A percentile compares a stretch with the other conserved stretches of the same genome.
These are phyloP conservation scores for Cyberlindnera galapagoensis DNA, from an alignment of 805 yeast species.

Conservation along the genomic window DNA sequence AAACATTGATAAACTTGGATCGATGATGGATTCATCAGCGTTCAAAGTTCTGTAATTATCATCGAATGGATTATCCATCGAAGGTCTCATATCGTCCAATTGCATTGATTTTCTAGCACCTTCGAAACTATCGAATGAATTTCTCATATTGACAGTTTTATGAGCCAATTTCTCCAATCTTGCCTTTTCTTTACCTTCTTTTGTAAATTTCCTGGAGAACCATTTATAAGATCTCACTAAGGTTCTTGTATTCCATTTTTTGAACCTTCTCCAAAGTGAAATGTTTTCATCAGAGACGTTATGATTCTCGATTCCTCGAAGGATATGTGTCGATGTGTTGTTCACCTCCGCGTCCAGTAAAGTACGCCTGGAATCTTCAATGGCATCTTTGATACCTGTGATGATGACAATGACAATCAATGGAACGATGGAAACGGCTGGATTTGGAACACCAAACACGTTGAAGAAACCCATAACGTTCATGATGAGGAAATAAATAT, in stretches of 20 bases:
- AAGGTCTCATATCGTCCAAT: slow-evolving; percentile 23
- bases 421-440: slow-evolving; percentile 71
- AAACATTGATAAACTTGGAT: slow-evolving; percentile 48
- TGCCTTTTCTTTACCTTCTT: slow-evolving; percentile 31
- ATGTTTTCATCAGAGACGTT: slow-evolving; percentile 61
- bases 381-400: slow-evolving; percentile 74
- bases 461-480: slow-evolving; percentile 73
- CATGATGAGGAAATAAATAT: slow-evolving; percentile 74
- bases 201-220: slow-evolving; percentile 19
- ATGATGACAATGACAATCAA: slow-evolving; percentile 68
- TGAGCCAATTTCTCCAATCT: slow-evolving; percentile 22
- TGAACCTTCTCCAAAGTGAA: slow-evolving; percentile 63
- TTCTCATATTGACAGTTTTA: slow-evolving; percentile 25
- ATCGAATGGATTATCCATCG: slow-evolving; percentile 23
- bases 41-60: slow-evolving; percentile 26
- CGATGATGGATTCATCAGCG: slow-evolving; percentile 45
- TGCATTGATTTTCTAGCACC: slow-evolving; percentile 24
- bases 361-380: slow-evolving; percentile 76
- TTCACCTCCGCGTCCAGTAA: slow-evolving; percentile 67
- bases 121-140: slow-evolving; percentile 34
- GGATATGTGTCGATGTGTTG: slow-evolving; percentile 64
- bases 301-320: slow-evolving; percentile 46
- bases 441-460: slow-evolving; percentile 77
- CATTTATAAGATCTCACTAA: slow-evolving; percentile 6
- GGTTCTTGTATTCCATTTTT: slow-evolving; percentile 40